Evolutionary conservation across 2,329 filamentous ascomycete genomes (phyloP).

Genomic region (Trichophyton simii): DNA sequence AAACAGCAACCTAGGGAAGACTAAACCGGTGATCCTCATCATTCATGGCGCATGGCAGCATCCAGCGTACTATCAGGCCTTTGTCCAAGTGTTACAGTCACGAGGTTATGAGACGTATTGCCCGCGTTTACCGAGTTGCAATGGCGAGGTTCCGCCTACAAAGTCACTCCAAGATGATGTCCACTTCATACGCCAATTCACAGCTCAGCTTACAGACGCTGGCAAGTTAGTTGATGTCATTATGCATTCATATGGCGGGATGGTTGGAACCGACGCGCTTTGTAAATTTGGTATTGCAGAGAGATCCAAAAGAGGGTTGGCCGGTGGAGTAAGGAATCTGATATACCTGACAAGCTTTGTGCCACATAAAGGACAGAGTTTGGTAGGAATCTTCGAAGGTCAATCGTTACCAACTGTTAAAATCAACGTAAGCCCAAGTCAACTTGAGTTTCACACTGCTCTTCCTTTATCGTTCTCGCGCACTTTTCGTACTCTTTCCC

Average conservation of each 20-base stretch:
- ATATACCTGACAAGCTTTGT: constrained; percentile 18
- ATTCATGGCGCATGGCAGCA: constrained; percentile 29
- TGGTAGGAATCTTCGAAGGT: constrained; percentile 5
- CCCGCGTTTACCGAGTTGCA: constrained; percentile 10
- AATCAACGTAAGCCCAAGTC: background rate
- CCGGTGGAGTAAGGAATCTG: constrained; percentile 22
- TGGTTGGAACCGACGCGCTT: constrained; percentile 20
- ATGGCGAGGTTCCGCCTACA: constrained; percentile 1
- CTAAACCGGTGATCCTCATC: constrained; percentile 24
- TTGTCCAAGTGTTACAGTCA: constrained; percentile 21
- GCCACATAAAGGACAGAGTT: constrained; percentile 5
- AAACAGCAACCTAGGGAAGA: background rate
- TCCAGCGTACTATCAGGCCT: constrained; percentile 18
- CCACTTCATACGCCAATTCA: constrained; percentile 17
- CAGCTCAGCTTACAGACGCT: constrained; percentile 18
- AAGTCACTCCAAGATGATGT: constrained; percentile 19
- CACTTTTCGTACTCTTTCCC: background rate
- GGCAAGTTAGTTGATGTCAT: constrained; percentile 26
- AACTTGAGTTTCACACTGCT: background rate
- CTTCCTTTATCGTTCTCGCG: background rate
- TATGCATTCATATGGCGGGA: constrained; percentile 28
- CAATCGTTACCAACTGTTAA: constrained; percentile 1
- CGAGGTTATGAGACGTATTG: constrained; percentile 19
- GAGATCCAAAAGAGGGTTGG: constrained; percentile 18
- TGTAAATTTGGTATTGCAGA: constrained; percentile 19